Evolutionary conservation across 2,329 filamentous ascomycete species (phyloP).

Genomic region (Sclerotinia spermophila): DNA sequence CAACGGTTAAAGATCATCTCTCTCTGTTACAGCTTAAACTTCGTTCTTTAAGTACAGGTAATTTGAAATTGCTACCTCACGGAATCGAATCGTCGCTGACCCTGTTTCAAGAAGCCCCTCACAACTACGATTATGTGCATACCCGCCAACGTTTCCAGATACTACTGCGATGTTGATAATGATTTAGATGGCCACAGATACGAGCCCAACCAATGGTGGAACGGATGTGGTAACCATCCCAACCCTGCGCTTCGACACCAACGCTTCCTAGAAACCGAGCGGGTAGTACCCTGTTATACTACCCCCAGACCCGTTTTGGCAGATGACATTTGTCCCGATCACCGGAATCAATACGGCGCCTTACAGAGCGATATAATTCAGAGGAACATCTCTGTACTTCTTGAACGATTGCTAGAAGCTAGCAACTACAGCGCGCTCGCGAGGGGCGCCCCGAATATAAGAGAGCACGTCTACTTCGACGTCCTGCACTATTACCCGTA

Average conservation of each 20-base stretch:
- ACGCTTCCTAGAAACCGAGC: fast-evolving
- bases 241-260: neutral
- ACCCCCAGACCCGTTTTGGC: neutral
- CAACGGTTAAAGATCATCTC: neutral
- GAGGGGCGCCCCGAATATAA: too few species aligned
- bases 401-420: neutral
- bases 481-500: too few species aligned
- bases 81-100: neutral
- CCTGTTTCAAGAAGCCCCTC: neutral
- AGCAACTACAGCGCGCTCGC: too few species aligned
- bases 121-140: neutral
- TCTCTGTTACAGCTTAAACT: neutral
- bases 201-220: fast-evolving
- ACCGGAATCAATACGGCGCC: fast-evolving
- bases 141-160: neutral
- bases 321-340: neutral
- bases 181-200: fast-evolving
- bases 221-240: fast-evolving
- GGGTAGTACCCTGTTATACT: fast-evolving
- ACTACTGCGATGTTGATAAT: neutral
- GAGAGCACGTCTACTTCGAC: too few species aligned
- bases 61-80: neutral
- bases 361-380: neutral
- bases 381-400: neutral
- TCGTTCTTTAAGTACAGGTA: neutral